Evolutionary conservation across 192 early-diverging fungal genomes (phyloP).

Genomic region (Gonapodya prolifera): DNA sequence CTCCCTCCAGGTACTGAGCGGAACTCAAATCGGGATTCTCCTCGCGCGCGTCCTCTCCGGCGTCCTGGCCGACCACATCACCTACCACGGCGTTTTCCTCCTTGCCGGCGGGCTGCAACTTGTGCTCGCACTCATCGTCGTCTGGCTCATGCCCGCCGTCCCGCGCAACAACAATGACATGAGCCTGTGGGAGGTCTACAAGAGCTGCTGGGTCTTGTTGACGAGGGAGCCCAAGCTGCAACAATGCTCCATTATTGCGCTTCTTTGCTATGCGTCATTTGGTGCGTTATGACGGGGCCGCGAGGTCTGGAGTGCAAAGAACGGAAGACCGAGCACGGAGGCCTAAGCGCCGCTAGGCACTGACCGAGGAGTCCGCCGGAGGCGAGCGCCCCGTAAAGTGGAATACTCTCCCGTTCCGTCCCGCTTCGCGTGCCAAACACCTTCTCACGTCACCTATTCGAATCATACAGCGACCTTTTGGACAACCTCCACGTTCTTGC

Average conservation of each 20-base stretch:
- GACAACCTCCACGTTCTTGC: not conserved
- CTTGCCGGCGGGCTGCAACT: not conserved
- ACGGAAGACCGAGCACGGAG: too few species aligned
- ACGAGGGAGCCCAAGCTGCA: not conserved
- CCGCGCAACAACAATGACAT: not conserved
- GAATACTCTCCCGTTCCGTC: too few species aligned
- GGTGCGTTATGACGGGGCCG: too few species aligned
- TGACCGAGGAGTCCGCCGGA: too few species aligned
- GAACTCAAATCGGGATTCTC: not conserved
- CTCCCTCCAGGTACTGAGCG: not conserved
- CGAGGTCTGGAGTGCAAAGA: too few species aligned
- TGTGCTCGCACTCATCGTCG: not conserved
- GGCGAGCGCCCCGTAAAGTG: too few species aligned
- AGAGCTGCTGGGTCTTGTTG: not conserved
- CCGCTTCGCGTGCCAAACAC: not conserved
- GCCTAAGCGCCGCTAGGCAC: too few species aligned
- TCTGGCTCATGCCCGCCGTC: not conserved
- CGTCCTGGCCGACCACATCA: not conserved
- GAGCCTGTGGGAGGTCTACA: not conserved
- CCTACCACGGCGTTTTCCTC: not conserved
- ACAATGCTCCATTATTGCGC: not conserved
- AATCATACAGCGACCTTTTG: not conserved
- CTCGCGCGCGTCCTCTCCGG: not conserved
- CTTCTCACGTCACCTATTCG: not conserved
- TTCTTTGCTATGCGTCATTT: not conserved